Evolutionary conservation across 495 filamentous ascomycete genomes (phyloP).

Genomic region (Achaetomiella virescens): DNA sequence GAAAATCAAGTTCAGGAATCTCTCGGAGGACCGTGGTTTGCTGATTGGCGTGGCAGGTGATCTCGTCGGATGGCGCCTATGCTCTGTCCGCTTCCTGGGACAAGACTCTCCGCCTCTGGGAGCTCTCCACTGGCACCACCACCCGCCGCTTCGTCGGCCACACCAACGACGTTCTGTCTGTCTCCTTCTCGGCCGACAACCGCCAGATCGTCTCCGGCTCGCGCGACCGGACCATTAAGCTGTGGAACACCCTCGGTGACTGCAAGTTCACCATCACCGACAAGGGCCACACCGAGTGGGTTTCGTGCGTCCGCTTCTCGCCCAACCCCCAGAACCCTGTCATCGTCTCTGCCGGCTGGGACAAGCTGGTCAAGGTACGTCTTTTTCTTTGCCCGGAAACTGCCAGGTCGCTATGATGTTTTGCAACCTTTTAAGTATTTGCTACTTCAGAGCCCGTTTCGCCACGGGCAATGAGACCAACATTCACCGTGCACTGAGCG

Average conservation of each 20-base stretch:
- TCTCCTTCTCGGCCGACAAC: conserved; percentile 99
- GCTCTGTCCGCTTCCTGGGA: conserved; percentile 99
- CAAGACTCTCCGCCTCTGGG: conserved; percentile 99
- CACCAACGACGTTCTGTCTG: conserved; percentile 98
- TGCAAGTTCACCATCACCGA: conserved; percentile 99
- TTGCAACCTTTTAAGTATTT: conserved; percentile 92
- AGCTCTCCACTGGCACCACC: conserved; percentile 91
- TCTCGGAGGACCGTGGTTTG: conserved; percentile 16
- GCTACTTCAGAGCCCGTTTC: conserved; percentile 98
- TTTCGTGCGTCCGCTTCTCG: conserved; percentile 98
- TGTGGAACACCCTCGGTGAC: conserved; percentile 99
- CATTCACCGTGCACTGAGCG: conserved; percentile 79
- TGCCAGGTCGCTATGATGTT: conserved; percentile 66
- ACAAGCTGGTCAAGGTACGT: conserved; percentile 99
- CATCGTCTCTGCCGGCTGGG: conserved; percentile 97
- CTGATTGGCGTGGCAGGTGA: conserved; percentile 62
- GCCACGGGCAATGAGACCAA: conserved; percentile 89
- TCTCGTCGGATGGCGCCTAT: conserved; percentile 99
- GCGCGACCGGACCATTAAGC: conserved; percentile 97
- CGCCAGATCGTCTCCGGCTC: conserved; percentile 99
- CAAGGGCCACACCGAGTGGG: conserved; percentile 99
- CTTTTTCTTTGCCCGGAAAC: not conserved
- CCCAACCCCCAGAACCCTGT: conserved; percentile 99
- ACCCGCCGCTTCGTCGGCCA: conserved; percentile 98
- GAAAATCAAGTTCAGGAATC: not conserved